Evolutionary conservation across 805 yeast genomes (phyloP), one percentile per base, ranked within the genome.

Genomic region (Isabelozyma pseudorhagii): DNA sequence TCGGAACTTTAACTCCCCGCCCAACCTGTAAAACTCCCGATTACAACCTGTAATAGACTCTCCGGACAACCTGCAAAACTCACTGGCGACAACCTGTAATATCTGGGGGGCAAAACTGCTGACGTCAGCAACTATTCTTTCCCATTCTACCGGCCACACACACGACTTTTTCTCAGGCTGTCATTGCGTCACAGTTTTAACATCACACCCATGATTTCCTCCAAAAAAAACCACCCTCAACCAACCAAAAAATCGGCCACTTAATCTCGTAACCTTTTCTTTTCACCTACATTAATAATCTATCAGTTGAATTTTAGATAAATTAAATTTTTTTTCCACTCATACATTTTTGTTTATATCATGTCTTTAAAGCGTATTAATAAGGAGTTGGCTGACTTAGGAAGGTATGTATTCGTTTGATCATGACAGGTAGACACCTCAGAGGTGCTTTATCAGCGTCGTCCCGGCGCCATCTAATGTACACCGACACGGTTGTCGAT

Each of bases 361-460:
- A 90, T 91, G 97, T 94, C 98, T 58, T 79, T 84, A 62, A 94
- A 94, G 77, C 91, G 99, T 81, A 90, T 93, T 64, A 88, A 89
- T 75, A 93, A 93, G 77, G 99, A 93, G 78, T 82, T 94, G 63
- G 85, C 86, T 62, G 99, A 94, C 72, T 81, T 93, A 67, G 97
- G 97, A 69, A 87, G 90, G 92, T 86, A 79, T 72, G 92, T 85
- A 50, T 43, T 38, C 10, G 40, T 38, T 34, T 34, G 38, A 34
- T 34, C 14, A 34, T 34, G 38, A 34, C 38, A 34, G 25, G 25
- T n/a, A 34, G 38, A 5, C 38, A 34, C 14, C 38, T 34, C 14
- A 11, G 14, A 34, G 14, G 5, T 34, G 38, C 14, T 6, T 34
- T n/a, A 34, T 34, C 14, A 13, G 14, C 38, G 13, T 34, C 14